Conservation (phyloP, 164 flowering plant species). For the Platanus orientalis region DNA sequence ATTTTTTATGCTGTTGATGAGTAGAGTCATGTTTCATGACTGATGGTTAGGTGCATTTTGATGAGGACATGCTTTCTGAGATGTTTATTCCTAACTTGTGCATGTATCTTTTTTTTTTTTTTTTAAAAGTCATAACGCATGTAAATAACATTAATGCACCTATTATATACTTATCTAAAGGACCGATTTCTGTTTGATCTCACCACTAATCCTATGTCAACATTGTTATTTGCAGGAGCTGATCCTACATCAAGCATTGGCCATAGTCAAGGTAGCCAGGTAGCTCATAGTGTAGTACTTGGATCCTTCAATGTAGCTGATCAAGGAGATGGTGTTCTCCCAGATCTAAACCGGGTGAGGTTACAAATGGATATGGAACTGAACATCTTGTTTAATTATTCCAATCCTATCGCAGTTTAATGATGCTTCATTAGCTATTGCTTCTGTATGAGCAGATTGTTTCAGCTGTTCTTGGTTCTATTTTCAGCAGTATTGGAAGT, state of each 20-base stretch:
- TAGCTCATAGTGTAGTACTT: constrained; percentile 56
- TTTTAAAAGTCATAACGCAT: too few relatives aligned
- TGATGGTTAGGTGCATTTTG: too few relatives aligned
- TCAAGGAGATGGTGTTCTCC: constrained; percentile 64
- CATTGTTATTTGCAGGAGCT: constrained; percentile 29
- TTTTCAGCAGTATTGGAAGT: constrained; percentile 38
- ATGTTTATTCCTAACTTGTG: too few relatives aligned
- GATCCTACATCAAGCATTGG: constrained; percentile 44
- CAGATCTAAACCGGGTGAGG: constrained; percentile 75
- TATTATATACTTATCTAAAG: neutral
- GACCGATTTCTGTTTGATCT: neutral
- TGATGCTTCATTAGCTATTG: constrained; percentile 2
- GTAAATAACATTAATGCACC: too few relatives aligned
- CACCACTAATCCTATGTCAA: neutral
- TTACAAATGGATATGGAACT: neutral
- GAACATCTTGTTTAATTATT: neutral
- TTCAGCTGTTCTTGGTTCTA: constrained; percentile 75
- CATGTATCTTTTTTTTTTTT: too few relatives aligned
- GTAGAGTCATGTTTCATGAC: too few relatives aligned
- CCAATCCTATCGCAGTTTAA: neutral
- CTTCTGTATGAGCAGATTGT: constrained; percentile 43
- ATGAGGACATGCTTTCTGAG: too few relatives aligned
- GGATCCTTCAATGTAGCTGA: constrained; percentile 77
- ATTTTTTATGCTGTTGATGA: too few relatives aligned
- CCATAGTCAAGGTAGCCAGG: constrained; percentile 31